Percentiles rank a stretch among this genome's conserved stretches.
phyloP scores from a whole-genome alignment of 768 basidiomycete species.

The Psilocybe tampanensis region DNA sequence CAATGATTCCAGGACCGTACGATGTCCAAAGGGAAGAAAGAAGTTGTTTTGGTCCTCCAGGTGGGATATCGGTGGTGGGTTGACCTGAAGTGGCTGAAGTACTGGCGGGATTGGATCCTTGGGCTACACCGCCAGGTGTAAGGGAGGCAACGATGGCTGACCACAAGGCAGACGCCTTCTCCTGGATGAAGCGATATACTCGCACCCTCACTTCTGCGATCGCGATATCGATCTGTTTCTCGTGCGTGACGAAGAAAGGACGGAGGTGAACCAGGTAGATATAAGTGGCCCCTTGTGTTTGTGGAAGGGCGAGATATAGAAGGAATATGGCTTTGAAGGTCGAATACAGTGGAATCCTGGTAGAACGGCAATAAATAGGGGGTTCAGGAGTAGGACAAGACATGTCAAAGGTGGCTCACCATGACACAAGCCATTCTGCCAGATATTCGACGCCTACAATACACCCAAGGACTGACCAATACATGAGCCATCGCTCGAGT shows the following conservation, averaged over 20 bases:
- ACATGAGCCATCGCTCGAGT: slow-evolving; percentile 95
- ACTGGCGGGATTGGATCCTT: slow-evolving; percentile 10
- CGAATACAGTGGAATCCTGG: slow-evolving; percentile 90
- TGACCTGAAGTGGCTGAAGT: slow-evolving; percentile 10
- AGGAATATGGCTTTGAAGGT: slow-evolving; percentile 81
- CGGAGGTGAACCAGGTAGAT: slow-evolving; percentile 80
- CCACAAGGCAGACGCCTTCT: slow-evolving; percentile 66
- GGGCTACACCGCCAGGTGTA: slow-evolving; percentile 26
- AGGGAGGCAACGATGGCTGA: slow-evolving; percentile 55
- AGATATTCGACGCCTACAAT: slow-evolving; percentile 82
- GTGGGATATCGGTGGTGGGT: slow-evolving; percentile 50
- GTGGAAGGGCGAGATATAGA: slow-evolving; percentile 88
- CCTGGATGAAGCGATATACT: slow-evolving; percentile 66
- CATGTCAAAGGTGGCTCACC: slow-evolving; percentile 49
- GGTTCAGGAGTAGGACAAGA: background rate
- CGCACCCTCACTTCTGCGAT: slow-evolving; percentile 66
- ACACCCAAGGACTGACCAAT: slow-evolving; percentile 90
- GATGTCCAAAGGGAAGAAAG: slow-evolving; percentile 73
- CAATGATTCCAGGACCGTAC: slow-evolving; percentile 74
- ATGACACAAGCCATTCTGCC: slow-evolving; percentile 85
- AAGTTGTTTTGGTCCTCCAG: slow-evolving; percentile 67
- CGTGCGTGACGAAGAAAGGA: slow-evolving; percentile 83
- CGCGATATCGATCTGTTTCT: slow-evolving; percentile 81
- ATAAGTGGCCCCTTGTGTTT: slow-evolving; percentile 86
- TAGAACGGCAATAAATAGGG: background rate